Percentiles rank a stretch among this genome's conserved stretches.
Evolutionary conservation across 192 early-diverging fungal species (phyloP).

Genomic region (Coemansia sp.): DNA sequence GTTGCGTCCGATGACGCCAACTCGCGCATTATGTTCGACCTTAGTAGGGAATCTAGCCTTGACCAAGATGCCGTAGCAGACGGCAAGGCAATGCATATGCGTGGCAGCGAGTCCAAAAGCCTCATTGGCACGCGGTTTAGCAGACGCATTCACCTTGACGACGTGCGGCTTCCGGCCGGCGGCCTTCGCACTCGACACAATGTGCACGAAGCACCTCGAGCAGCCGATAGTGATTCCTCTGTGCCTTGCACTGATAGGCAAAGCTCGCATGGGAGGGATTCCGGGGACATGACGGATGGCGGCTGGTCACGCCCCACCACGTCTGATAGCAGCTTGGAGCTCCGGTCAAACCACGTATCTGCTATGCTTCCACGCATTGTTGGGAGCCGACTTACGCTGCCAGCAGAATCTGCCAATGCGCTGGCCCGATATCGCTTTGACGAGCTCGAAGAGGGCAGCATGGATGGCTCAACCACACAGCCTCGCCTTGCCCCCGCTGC

Average conservation of each 20-base stretch:
- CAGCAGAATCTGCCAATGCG: constrained; percentile 25
- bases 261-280: not conserved
- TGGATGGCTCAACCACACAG: not conserved
- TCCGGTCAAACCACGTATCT: constrained; percentile 34
- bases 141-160: constrained; percentile 37
- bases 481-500: not conserved
- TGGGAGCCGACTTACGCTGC: constrained; percentile 45
- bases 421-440: constrained; percentile 45
- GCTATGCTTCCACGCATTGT: constrained; percentile 46
- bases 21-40: constrained; percentile 29
- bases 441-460: constrained; percentile 27
- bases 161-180: constrained; percentile 33
- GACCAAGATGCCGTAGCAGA: constrained; percentile 13
- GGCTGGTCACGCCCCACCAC: constrained; percentile 45
- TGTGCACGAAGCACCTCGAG: not conserved
- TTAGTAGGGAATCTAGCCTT: constrained; percentile 31
- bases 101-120: not conserved
- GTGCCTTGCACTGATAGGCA: not conserved
- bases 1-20: constrained; percentile 14
- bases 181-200: constrained; percentile 40
- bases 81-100: constrained; percentile 2
- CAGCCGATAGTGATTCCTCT: not conserved
- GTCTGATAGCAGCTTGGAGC: constrained; percentile 20
- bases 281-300: not conserved
- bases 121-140: constrained; percentile 9